Percentiles rank a stretch among this genome's conserved stretches.
Evolutionary conservation across 139 green algal species (phyloP).

Genomic region (Micromonas pusilla): DNA sequence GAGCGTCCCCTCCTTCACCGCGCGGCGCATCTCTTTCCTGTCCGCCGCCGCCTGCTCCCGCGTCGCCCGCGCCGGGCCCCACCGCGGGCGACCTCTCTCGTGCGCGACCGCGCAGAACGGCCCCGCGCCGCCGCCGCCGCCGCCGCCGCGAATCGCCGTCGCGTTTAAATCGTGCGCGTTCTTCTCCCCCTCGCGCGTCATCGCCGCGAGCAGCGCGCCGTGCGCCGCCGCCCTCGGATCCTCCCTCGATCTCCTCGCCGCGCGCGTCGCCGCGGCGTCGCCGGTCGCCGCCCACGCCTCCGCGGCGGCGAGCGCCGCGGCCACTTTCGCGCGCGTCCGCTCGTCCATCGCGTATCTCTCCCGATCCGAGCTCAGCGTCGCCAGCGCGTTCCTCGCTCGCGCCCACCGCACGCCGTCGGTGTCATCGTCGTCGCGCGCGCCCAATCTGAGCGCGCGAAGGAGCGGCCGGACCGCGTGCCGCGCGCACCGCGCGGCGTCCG

Average conservation of each 20-base stretch:
- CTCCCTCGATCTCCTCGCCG: too few species aligned
- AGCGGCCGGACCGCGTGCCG: not conserved
- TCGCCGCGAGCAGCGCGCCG: not conserved
- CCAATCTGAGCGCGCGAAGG: not conserved
- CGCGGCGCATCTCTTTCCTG: not conserved
- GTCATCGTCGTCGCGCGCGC: not conserved
- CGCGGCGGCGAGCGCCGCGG: not conserved
- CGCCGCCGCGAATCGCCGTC: not conserved
- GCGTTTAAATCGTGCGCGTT: not conserved
- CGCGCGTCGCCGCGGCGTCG: too few species aligned
- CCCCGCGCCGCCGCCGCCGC: not conserved
- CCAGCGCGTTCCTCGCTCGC: not conserved
- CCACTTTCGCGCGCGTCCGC: not conserved
- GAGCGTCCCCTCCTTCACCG: not conserved
- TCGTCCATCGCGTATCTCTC: not conserved
- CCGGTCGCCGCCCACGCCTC: too few species aligned
- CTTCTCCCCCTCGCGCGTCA: not conserved
- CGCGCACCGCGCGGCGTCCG: not conserved
- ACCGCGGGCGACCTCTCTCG: slow-evolving; percentile 13
- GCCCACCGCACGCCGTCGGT: not conserved
- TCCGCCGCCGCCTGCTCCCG: not conserved
- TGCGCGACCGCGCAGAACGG: not conserved
- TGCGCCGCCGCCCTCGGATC: too few species aligned
- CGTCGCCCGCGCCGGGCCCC: not conserved
- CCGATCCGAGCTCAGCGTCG: not conserved